Evolutionary conservation across 2,329 filamentous ascomycete genomes (phyloP).

Genomic region (Ilyonectria mors-panacis): DNA sequence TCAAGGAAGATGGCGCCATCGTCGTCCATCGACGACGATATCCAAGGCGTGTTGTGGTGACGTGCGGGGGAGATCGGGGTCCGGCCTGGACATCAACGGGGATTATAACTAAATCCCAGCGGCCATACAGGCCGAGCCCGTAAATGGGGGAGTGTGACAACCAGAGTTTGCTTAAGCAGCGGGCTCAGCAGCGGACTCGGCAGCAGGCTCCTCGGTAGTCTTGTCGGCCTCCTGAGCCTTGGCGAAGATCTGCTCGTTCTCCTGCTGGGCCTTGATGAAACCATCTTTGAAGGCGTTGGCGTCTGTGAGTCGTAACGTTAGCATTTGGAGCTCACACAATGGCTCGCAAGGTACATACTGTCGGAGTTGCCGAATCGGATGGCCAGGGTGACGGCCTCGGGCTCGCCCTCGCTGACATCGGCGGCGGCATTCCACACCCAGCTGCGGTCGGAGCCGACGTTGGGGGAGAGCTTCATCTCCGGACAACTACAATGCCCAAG

Average conservation of each 20-base stretch:
- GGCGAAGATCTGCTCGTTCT: conserved; percentile 90
- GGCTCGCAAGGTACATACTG: conserved; percentile 73
- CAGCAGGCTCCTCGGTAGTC: conserved; percentile 36
- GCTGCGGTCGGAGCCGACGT: conserved; percentile 96
- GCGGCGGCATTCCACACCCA: conserved; percentile 99
- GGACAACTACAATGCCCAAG: conserved; percentile 76
- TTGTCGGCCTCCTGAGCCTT: conserved; percentile 55
- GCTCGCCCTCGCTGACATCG: conserved; percentile 97
- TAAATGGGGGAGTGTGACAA: conserved; percentile 23
- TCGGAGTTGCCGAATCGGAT: conserved; percentile 98
- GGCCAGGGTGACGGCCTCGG: conserved; percentile 94
- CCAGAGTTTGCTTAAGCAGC: conserved; percentile 40
- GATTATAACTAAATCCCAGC: conserved; percentile 30
- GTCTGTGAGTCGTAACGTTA: conserved; percentile 69
- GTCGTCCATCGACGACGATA: conserved; percentile 28
- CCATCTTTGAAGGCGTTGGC: conserved; percentile 98
- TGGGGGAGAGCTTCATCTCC: conserved; percentile 98
- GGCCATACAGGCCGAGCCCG: conserved; percentile 32
- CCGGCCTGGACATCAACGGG: conserved; percentile 16
- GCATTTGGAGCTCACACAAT: neutral
- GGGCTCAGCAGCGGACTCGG: conserved; percentile 34
- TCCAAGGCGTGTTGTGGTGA: conserved; percentile 41
- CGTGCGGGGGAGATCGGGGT: conserved; percentile 37
- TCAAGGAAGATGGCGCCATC: conserved; percentile 27
- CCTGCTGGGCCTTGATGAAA: conserved; percentile 96